phyloP scores from a whole-genome alignment of 139 green algal species.

The Edaphochlamys debaryana region DNA sequence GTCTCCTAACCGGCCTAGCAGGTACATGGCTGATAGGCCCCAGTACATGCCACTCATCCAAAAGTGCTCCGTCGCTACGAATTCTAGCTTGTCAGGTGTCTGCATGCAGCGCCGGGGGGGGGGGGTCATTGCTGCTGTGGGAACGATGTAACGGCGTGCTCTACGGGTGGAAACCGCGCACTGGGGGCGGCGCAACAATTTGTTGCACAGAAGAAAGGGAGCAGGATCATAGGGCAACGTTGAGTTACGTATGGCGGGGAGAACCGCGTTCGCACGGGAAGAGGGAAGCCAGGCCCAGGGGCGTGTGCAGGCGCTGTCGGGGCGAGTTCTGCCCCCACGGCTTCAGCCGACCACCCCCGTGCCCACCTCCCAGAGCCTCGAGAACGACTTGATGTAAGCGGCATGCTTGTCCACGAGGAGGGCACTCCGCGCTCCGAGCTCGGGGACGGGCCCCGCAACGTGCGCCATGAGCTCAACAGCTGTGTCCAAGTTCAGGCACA shows the following conservation, averaged over 20 bases:
- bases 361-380: slow-evolving; percentile 64
- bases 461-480: no score
- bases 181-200: no score
- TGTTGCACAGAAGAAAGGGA: not conserved
- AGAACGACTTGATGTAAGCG: slow-evolving; percentile 78
- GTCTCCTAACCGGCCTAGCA: slow-evolving; percentile 75
- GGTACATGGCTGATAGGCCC: slow-evolving; percentile 90
- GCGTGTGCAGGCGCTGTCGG: no score
- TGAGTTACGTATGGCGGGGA: no score
- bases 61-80: slow-evolving; percentile 94
- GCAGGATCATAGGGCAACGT: no score
- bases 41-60: slow-evolving; percentile 98
- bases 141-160: not conserved
- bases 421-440: not conserved
- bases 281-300: no score
- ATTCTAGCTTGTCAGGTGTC: slow-evolving; percentile 64
- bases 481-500: no score
- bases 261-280: no score
- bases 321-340: no score
- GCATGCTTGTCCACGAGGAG: slow-evolving; percentile 85
- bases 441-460: no score
- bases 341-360: no score
- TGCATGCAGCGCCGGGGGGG: slow-evolving; percentile 24
- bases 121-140: not conserved
- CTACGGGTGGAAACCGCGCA: no score